Evolutionary conservation across 371 early-diverging fungal genomes (phyloP).

Genomic region (Apophysomyces variabilis): DNA sequence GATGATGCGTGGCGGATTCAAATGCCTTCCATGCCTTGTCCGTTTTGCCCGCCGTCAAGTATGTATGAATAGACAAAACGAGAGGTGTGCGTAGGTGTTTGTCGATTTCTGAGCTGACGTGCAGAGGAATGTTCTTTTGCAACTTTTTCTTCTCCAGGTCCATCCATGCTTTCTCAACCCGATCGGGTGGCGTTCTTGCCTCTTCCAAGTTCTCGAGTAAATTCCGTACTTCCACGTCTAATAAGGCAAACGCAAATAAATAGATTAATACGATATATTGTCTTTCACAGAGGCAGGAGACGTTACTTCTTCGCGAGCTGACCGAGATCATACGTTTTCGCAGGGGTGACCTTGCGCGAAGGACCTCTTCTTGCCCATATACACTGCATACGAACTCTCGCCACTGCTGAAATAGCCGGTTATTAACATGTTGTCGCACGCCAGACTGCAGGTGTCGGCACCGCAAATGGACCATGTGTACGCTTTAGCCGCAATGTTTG

Average conservation of each 20-base stretch:
- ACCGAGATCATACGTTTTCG: conserved; percentile 17
- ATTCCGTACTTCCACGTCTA: background rate
- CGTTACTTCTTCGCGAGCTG: conserved; percentile 23
- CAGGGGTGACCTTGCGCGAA: conserved; percentile 2
- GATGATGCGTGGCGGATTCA: conserved; percentile 25
- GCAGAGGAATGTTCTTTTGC: conserved; percentile 30
- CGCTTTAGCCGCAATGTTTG: conserved; percentile 3
- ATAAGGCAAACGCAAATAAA: background rate
- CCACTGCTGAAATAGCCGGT: conserved; percentile 37
- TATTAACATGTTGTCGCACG: conserved; percentile 26
- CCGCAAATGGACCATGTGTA: conserved; percentile 39
- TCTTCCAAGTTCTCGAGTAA: background rate
- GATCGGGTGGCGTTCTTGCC: background rate
- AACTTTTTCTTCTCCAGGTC: conserved; percentile 19
- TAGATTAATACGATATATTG: too few species aligned
- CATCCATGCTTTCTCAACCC: conserved; percentile 12
- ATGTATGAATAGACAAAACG: conserved; percentile 28
- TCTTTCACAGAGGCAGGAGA: background rate
- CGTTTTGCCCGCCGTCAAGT: conserved; percentile 21
- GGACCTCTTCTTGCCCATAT: conserved; percentile 6
- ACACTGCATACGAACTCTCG: conserved; percentile 16
- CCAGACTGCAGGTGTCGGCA: conserved; percentile 43
- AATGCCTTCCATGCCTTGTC: conserved; percentile 37
- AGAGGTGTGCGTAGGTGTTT: conserved; percentile 28
- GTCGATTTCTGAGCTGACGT: conserved; percentile 29